These are phyloP conservation scores for Globisporangium canariense DNA, from an alignment of 352 stramenopile species.

Conservation along the genomic window DNA sequence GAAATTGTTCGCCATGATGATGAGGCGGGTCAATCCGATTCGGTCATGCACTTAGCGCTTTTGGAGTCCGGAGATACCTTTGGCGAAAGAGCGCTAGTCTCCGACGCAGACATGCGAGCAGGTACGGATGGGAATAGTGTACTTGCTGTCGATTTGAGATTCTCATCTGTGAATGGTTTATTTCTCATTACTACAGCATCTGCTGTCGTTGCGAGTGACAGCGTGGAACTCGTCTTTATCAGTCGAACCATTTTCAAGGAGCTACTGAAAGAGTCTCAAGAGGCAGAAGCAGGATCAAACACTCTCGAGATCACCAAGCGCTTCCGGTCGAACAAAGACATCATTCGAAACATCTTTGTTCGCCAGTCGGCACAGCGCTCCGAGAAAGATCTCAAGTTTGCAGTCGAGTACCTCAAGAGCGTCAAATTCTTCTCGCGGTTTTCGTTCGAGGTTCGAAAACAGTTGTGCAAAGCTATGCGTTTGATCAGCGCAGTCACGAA, in stretches of 20 bases:
- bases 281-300: slow-evolving; percentile 31
- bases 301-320: slow-evolving; percentile 69
- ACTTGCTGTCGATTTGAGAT: too few relatives aligned
- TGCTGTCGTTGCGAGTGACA: slow-evolving; percentile 44
- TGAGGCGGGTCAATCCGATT: not conserved
- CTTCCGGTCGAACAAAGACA: slow-evolving; percentile 85
- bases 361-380: slow-evolving; percentile 58
- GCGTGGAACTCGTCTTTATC: slow-evolving; percentile 65
- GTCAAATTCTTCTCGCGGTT: slow-evolving; percentile 88
- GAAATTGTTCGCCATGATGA: slow-evolving; percentile 45
- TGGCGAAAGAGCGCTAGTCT: slow-evolving; percentile 68
- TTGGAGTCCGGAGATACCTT: slow-evolving; percentile 68
- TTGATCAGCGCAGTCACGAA: slow-evolving; percentile 78
- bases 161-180: not conserved
- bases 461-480: slow-evolving; percentile 78
- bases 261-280: slow-evolving; percentile 59
- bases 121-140: slow-evolving; percentile 23
- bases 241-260: slow-evolving; percentile 66
- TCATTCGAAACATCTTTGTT: slow-evolving; percentile 85
- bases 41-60: slow-evolving; percentile 35
- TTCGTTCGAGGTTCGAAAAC: slow-evolving; percentile 83
- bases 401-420: slow-evolving; percentile 81
- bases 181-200: slow-evolving; percentile 32
- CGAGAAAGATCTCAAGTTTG: slow-evolving; percentile 84
- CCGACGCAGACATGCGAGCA: slow-evolving; percentile 50